These are phyloP conservation scores for Xylariaceae sp. DNA, from an alignment of 2,329 filamentous ascomycete species.

Conservation along the genomic window DNA sequence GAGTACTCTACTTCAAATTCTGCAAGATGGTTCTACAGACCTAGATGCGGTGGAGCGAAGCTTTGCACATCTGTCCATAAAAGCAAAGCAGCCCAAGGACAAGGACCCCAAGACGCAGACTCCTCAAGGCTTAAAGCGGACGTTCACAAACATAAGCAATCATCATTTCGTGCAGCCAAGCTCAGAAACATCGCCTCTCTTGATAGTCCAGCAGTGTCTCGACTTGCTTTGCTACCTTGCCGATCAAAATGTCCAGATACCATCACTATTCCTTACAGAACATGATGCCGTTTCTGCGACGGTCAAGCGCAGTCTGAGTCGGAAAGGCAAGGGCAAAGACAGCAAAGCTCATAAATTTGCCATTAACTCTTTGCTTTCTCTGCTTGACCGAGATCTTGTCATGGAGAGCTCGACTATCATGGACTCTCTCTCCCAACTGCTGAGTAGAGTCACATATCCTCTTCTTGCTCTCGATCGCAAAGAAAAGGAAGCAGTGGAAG, in stretches of 20 bases:
- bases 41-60: slow-evolving; percentile 92
- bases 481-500: slow-evolving; percentile 43
- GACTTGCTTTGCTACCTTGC: slow-evolving; percentile 81
- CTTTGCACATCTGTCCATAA: slow-evolving; percentile 87
- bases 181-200: slow-evolving; percentile 86
- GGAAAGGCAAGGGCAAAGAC: slow-evolving; percentile 88
- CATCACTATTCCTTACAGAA: slow-evolving; percentile 90
- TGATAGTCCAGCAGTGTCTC: slow-evolving; percentile 95
- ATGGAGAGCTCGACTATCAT: slow-evolving; percentile 97
- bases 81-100: slow-evolving; percentile 75
- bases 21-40: slow-evolving; percentile 93
- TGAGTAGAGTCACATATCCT: slow-evolving; percentile 85
- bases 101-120: slow-evolving; percentile 70
- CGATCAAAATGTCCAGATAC: slow-evolving; percentile 79
- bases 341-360: slow-evolving; percentile 82
- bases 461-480: slow-evolving; percentile 75
- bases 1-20: slow-evolving; percentile 84
- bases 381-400: slow-evolving; percentile 90
- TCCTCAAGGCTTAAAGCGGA: slow-evolving; percentile 75
- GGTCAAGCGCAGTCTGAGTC: slow-evolving; percentile 71
- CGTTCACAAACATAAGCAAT: slow-evolving; percentile 57
- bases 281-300: slow-evolving; percentile 74
- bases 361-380: slow-evolving; percentile 81
- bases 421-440: slow-evolving; percentile 83
- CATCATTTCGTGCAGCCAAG: slow-evolving; percentile 54